Evolutionary conservation across 306 rosid genomes (phyloP), one percentile per base, ranked within the genome.

Genomic region (Rosa multiflora): DNA sequence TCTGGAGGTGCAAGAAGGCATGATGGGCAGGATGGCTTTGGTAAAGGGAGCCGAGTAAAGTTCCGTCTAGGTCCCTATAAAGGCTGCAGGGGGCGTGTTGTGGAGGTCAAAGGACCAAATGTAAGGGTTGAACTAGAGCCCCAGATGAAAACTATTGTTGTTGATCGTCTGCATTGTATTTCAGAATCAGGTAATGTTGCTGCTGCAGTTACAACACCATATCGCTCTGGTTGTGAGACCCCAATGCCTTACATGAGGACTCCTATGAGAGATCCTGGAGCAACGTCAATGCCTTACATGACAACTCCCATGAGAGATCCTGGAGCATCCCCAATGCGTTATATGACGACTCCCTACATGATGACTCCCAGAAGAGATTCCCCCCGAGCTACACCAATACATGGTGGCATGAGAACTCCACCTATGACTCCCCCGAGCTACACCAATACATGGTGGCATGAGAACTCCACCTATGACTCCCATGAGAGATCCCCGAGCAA

Each of bases 1-100:
- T 20, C 88, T 81, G 83, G 98, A 61, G 98, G 97, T 79, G 92
- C 97, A 72, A 88, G 98, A 83, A 97, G 97, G 71, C 93, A 86
- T 56, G 97, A 94, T 77, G 88, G 42, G 6, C 43, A 6, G 43
- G 43, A 73, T 53, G 49, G 93, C 35, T 79, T 91, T 80, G 81
- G 86, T 44, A 67, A 67, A 67, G 98, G 98, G 66, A 62, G 92
- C 44, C 88, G 92, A 32, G 93, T 95, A n/a, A 95, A 95, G 84
- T 79, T 92, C 69, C 88, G 97, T 76, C 91, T 77, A 80, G 99
- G 99, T 77, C 87, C 92, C 8, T 92, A 85, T 81, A 92, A 95
- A 83, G 99, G 99, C 35, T 92, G 90, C 48, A 92, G 94, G 0
- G 98, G 99, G 12, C 94, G 94, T 80, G 91, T 95, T 76, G 90